These are phyloP conservation scores for Leishmania mexicana DNA, from an alignment of 208 protist species.

Conservation along the genomic window DNA sequence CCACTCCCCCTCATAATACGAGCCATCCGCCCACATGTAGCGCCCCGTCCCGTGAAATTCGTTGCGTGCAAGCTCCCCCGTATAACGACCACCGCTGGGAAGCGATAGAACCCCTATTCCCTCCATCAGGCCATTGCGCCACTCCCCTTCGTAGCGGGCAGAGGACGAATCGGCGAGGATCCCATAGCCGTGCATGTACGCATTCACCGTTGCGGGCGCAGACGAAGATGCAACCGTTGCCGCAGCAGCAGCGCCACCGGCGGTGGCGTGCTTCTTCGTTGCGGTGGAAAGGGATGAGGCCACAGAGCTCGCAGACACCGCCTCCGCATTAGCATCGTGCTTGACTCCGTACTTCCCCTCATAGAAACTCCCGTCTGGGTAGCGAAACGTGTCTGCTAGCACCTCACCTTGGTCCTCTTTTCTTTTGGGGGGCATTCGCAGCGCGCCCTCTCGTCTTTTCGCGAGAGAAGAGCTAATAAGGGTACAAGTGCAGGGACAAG, in stretches of 20 bases:
- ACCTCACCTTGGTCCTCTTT: slow-evolving; percentile 75
- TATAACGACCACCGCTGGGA: slow-evolving; percentile 68
- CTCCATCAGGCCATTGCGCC: slow-evolving; percentile 73
- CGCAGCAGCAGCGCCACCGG: slow-evolving; percentile 1
- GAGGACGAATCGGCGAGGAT: slow-evolving; percentile 53
- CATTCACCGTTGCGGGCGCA: slow-evolving; percentile 8
- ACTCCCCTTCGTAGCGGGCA: slow-evolving; percentile 82
- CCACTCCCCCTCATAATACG: slow-evolving; percentile 88
- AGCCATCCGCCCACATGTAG: slow-evolving; percentile 89
- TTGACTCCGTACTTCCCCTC: slow-evolving; percentile 47
- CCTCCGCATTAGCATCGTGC: slow-evolving; percentile 20
- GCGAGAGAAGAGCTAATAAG: not conserved
- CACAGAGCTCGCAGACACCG: slow-evolving; percentile 9
- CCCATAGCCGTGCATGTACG: slow-evolving; percentile 34
- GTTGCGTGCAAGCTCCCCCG: slow-evolving; percentile 55
- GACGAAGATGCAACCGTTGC: not conserved
- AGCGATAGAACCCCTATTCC: slow-evolving; percentile 60
- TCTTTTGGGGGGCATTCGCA: slow-evolving; percentile 59
- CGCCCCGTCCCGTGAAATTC: slow-evolving; percentile 70
- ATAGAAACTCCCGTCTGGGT: slow-evolving; percentile 73
- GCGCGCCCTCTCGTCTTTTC: not conserved
- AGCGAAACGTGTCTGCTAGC: slow-evolving; percentile 51
- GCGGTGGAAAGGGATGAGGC: slow-evolving; percentile 5
- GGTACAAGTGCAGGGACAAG: not conserved
- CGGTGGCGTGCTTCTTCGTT: slow-evolving; percentile 16